Conservation (phyloP, 2,329 filamentous ascomycete species). For the Ciborinia camelliae region DNA sequence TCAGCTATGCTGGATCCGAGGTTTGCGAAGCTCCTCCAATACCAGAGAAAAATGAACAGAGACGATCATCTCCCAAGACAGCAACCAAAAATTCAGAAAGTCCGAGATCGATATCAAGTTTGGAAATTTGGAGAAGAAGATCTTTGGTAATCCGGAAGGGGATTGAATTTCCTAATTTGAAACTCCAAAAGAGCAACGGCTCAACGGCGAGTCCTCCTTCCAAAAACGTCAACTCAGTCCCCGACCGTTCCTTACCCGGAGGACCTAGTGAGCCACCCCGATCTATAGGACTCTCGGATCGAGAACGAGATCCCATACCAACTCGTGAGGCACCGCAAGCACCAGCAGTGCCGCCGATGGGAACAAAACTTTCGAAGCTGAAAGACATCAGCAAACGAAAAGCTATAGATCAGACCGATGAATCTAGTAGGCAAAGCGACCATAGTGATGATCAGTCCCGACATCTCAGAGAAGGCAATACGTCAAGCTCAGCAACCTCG, state of each 20-base stretch:
- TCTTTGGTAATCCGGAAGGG: conserved; percentile 32
- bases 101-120: conserved; percentile 22
- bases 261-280: conserved; percentile 25
- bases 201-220: conserved; percentile 32
- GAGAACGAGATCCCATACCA: conserved; percentile 34
- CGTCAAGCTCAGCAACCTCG: background rate
- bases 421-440: background rate
- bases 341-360: conserved; percentile 30
- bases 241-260: conserved; percentile 25
- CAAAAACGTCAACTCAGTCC: conserved; percentile 25
- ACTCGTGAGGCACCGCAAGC: conserved; percentile 32
- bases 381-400: conserved; percentile 31
- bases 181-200: conserved; percentile 36
- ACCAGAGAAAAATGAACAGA: conserved; percentile 29
- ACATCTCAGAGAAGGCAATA: background rate
- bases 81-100: conserved; percentile 20
- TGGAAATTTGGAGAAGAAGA: conserved; percentile 35
- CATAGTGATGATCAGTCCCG: too few relatives aligned
- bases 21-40: conserved; percentile 26
- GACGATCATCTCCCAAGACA: conserved; percentile 15
- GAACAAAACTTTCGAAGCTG: conserved; percentile 34
- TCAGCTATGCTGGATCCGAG: conserved; percentile 30
- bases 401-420: conserved; percentile 21
- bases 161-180: conserved; percentile 33
- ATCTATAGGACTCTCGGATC: conserved; percentile 21